Conservation (phyloP, 2,329 filamentous ascomycete genomes). For the Bipolaris zeicola region DNA sequence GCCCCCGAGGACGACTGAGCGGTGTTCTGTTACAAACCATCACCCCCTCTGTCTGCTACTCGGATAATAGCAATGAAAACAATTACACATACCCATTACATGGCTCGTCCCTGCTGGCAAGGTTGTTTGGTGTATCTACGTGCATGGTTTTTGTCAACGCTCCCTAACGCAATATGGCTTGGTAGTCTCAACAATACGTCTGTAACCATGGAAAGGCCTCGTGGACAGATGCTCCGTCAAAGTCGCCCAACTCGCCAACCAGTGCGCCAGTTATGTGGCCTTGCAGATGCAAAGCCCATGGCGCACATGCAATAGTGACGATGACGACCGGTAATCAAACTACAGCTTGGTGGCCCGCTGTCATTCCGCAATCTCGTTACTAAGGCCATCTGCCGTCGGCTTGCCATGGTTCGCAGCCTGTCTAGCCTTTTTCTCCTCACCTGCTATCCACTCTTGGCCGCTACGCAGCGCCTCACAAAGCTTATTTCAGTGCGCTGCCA, state of each 20-base stretch:
- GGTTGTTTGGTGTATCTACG: neutral
- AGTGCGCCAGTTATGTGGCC: no score
- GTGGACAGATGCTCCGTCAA: neutral
- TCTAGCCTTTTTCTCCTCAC: slow-evolving; percentile 1
- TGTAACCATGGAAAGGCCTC: neutral
- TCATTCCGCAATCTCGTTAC: slow-evolving; percentile 11
- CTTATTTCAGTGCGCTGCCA: neutral
- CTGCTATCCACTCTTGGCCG: neutral
- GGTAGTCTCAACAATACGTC: slow-evolving; percentile 1
- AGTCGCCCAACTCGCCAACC: no score
- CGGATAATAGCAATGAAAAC: slow-evolving; percentile 1
- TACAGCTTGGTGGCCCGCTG: slow-evolving; percentile 13
- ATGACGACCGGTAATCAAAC: slow-evolving; percentile 12
- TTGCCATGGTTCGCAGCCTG: slow-evolving; percentile 11
- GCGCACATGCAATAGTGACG: slow-evolving; percentile 12
- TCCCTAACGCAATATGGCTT: neutral
- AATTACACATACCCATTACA: neutral
- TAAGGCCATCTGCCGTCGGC: slow-evolving; percentile 1
- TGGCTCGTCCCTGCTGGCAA: neutral
- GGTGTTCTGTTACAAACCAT: neutral
- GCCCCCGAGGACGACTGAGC: neutral
- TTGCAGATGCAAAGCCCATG: neutral
- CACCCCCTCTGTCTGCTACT: neutral
- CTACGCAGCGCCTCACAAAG: slow-evolving; percentile 1
- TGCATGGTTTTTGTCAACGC: neutral